Conservation (phyloP, 2,329 filamentous ascomycete genomes). For the Arthrobotrys megalospora region DNA sequence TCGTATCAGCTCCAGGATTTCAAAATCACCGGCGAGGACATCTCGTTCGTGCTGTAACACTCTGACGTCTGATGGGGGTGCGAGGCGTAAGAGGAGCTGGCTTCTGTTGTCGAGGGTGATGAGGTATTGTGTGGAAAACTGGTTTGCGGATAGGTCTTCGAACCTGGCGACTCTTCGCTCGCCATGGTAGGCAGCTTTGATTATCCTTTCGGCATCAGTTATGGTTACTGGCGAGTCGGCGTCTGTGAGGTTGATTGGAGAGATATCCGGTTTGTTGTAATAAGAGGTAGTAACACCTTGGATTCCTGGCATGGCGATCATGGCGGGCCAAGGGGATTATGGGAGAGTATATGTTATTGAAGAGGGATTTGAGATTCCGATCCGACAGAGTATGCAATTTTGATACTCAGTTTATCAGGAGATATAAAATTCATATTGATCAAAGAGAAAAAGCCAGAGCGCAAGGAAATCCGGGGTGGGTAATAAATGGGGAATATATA, state of each 20-base stretch:
- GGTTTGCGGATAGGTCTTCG: constrained; percentile 34
- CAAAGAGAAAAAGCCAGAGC: constrained; percentile 20
- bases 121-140: constrained; percentile 52
- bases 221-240: constrained; percentile 27
- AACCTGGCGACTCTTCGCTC: constrained; percentile 24
- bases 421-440: constrained; percentile 42
- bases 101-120: constrained; percentile 54
- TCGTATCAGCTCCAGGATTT: constrained; percentile 60
- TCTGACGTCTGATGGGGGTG: constrained; percentile 60
- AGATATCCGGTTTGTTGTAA: constrained; percentile 35
- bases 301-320: constrained; percentile 50
- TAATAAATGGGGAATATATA: constrained; percentile 51
- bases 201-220: constrained; percentile 42
- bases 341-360: constrained; percentile 4
- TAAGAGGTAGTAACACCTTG: constrained; percentile 42
- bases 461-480: constrained; percentile 50
- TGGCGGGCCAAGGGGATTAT: neutral
- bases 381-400: constrained; percentile 17
- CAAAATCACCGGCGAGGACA: constrained; percentile 62
- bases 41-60: constrained; percentile 63
- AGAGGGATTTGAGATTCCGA: constrained; percentile 13
- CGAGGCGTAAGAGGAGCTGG: constrained; percentile 40
- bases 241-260: constrained; percentile 36
- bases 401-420: constrained; percentile 29
- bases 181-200: constrained; percentile 54